Evolutionary conservation across 495 filamentous ascomycete species (phyloP), one percentile per base, ranked within the genome.

Genomic region (Talaromyces thailandensis): DNA sequence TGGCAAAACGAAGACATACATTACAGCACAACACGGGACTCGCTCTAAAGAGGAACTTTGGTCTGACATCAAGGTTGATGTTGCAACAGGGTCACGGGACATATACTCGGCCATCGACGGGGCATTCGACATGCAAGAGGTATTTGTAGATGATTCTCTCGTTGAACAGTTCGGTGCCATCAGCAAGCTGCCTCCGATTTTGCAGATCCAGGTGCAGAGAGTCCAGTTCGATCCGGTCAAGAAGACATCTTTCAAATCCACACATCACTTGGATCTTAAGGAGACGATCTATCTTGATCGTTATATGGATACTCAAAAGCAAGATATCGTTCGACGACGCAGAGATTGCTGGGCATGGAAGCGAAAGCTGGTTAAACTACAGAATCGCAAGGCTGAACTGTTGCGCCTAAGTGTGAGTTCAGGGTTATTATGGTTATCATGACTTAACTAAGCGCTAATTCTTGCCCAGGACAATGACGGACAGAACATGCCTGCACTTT

Each of bases 141-240:
- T 90, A 51, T 84, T 84, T 50, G 81, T 93, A 16, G 85, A 86
- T 7, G 81, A 84, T 12, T 76, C 79, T 6, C 74, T 82, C 14
- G 81, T 84, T 5, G 82, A 85, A 60, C 86, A 90, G 59, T 96
- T 84, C 70, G 84, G 86, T 35, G 86, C 89, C 2, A 93, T 98
- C 62, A 84, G 82, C 64, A 76, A 79, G 6, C 77, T 93, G 7
- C 92, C 94, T 3, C 93, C 93, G 0, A 81, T 98, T 52, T 77
- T 97, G 16, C 92, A 96, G 69, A 85, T 98, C 51, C 90, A 91
- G 66, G 89, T 97, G 21, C 90, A 93, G 67, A 84, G 94, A 23
- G 86, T 87, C 8, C 85, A 87, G 35, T 92, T 83, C 56, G 86
- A 89, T 58, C 75, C 79, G 0, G 75, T 76, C n/a, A 83, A 75